Evolutionary conservation across 345 rosid species (phyloP).

Genomic region (Moricandia moricandioides): DNA sequence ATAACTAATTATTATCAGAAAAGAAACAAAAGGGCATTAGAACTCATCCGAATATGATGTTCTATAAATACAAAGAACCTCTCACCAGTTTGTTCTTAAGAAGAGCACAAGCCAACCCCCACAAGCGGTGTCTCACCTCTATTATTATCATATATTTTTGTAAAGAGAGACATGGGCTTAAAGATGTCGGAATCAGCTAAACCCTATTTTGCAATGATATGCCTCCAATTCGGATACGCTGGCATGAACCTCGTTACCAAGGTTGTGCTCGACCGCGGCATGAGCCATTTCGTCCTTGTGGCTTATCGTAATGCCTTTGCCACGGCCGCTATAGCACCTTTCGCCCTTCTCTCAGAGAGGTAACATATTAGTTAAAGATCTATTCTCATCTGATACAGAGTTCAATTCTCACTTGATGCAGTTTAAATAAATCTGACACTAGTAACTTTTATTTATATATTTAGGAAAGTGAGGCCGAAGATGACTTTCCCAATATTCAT

Average conservation of each 20-base stretch:
- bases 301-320: slow-evolving; percentile 84
- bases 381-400: neutral
- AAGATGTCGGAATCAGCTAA: slow-evolving; percentile 55
- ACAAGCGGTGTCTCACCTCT: slow-evolving; percentile 27
- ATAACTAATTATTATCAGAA: neutral
- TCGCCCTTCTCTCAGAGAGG: slow-evolving; percentile 75
- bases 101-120: slow-evolving; percentile 20
- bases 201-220: slow-evolving; percentile 87
- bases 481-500: slow-evolving; percentile 71
- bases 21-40: slow-evolving; percentile 16
- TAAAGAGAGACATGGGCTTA: slow-evolving; percentile 38
- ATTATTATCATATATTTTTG: neutral
- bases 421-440: neutral
- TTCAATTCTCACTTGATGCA: neutral
- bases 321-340: slow-evolving; percentile 54
- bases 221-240: slow-evolving; percentile 86
- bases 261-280: slow-evolving; percentile 78
- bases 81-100: slow-evolving; percentile 23
- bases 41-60: slow-evolving; percentile 32
- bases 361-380: slow-evolving; percentile 16
- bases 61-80: slow-evolving; percentile 36
- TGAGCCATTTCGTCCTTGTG: slow-evolving; percentile 72
- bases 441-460: neutral
- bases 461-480: slow-evolving; percentile 75
- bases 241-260: slow-evolving; percentile 90